A percentile compares a stretch with the other conserved stretches of the same genome.
Evolutionary conservation across 2,329 filamentous ascomycete genomes (phyloP).

Genomic region (Trichoderma afroharzianum): DNA sequence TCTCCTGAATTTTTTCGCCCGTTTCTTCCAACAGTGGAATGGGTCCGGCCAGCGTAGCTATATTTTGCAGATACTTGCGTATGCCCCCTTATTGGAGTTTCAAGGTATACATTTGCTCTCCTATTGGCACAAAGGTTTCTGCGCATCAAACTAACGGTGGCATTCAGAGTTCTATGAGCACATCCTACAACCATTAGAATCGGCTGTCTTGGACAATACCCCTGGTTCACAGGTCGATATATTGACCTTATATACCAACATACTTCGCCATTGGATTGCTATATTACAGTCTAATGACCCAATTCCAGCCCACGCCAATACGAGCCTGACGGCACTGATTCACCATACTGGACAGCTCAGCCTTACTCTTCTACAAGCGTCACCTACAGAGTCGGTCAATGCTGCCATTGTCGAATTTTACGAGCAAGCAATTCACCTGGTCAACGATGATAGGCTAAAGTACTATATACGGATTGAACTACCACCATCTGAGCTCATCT

Average conservation of each 20-base stretch:
- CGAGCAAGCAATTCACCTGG: conserved; percentile 55
- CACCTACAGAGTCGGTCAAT: conserved; percentile 40
- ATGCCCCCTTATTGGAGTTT: conserved; percentile 53
- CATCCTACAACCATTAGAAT: conserved; percentile 52
- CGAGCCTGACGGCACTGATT: conserved; percentile 41
- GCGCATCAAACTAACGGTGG: neutral
- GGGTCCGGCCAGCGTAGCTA: conserved; percentile 51
- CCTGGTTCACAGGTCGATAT: conserved; percentile 54
- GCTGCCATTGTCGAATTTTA: conserved; percentile 68
- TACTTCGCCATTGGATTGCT: conserved; percentile 60
- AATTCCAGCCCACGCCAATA: conserved; percentile 35
- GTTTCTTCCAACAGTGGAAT: conserved; percentile 60
- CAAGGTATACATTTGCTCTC: conserved; percentile 40
- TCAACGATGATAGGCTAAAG: conserved; percentile 49
- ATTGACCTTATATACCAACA: conserved; percentile 61
- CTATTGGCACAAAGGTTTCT: neutral
- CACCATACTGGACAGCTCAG: conserved; percentile 53
- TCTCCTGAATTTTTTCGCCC: conserved; percentile 46
- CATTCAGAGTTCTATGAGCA: conserved; percentile 46
- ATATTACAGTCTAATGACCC: conserved; percentile 39
- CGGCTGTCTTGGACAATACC: conserved; percentile 46
- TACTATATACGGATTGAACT: conserved; percentile 62
- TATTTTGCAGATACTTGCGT: conserved; percentile 57
- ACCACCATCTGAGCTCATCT: conserved; percentile 64
- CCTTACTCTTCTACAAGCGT: conserved; percentile 57